phyloP scores from a whole-genome alignment of 495 filamentous ascomycete genomes.

The Platismatia glauca region DNA sequence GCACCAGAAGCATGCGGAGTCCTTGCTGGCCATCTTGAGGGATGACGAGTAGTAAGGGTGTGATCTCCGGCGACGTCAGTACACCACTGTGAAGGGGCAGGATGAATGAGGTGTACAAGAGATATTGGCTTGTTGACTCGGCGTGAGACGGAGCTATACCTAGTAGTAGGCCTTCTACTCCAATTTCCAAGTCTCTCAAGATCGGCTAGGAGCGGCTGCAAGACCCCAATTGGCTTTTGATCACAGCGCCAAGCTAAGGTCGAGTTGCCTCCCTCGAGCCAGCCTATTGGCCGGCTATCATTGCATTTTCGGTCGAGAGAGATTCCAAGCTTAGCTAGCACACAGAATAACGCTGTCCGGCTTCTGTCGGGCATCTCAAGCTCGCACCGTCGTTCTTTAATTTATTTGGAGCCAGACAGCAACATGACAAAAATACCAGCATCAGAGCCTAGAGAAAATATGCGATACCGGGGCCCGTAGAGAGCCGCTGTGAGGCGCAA shows the following conservation, averaged over 20 bases:
- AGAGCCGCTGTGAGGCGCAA: not conserved
- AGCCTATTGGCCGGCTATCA: too few species aligned
- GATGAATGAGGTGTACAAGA: too few species aligned
- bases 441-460: not conserved
- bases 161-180: too few species aligned
- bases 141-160: not conserved
- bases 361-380: not conserved
- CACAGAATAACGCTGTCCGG: not conserved
- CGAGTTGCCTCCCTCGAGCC: too few species aligned
- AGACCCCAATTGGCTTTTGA: not conserved
- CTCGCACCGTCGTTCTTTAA: not conserved
- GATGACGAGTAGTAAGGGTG: constrained; percentile 16
- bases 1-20: constrained; percentile 13
- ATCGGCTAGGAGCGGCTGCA: not conserved
- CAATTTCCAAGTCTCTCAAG: too few species aligned
- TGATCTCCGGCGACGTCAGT: not conserved
- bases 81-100: not conserved
- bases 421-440: too few species aligned
- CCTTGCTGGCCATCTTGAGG: constrained; percentile 12
- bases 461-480: not conserved
- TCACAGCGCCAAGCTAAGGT: not conserved
- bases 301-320: too few species aligned
- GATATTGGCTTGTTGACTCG: not conserved
- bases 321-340: not conserved
- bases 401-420: not conserved